Conservation (phyloP, 495 filamentous ascomycete species). For the Penicillium flavigenum region DNA sequence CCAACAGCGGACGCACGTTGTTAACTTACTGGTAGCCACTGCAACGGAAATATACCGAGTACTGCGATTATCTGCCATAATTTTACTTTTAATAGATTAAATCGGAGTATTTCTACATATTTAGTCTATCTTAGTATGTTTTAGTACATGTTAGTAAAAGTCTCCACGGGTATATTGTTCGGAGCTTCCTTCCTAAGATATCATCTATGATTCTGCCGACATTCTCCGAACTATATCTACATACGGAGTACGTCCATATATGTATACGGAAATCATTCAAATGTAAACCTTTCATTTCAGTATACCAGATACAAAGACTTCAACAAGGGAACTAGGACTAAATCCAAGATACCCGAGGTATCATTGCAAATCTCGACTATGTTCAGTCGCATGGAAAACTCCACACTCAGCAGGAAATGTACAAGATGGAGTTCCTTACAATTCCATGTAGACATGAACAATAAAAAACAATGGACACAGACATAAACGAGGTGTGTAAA, state of each 20-base stretch:
- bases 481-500: neutral
- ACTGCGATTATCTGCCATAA: neutral
- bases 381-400: slow-evolving; percentile 9
- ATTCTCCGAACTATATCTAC: neutral
- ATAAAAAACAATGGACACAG: neutral
- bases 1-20: slow-evolving; percentile 26
- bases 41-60: neutral
- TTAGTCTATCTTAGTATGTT: neutral
- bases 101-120: neutral
- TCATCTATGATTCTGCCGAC: neutral
- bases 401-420: slow-evolving; percentile 14
- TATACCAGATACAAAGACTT: neutral
- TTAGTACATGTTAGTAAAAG: neutral
- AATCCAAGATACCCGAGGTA: slow-evolving; percentile 6
- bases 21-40: slow-evolving; percentile 1
- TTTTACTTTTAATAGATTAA: neutral
- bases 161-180: no score
- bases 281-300: neutral
- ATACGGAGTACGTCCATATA: no score
- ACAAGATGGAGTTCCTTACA: slow-evolving; percentile 11
- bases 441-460: slow-evolving; percentile 3
- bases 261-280: neutral
- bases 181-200: neutral
- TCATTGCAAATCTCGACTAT: slow-evolving; percentile 15
- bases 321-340: neutral